phyloP scores from a whole-genome alignment of 2,329 filamentous ascomycete species.

The Aspergillus melleus region DNA sequence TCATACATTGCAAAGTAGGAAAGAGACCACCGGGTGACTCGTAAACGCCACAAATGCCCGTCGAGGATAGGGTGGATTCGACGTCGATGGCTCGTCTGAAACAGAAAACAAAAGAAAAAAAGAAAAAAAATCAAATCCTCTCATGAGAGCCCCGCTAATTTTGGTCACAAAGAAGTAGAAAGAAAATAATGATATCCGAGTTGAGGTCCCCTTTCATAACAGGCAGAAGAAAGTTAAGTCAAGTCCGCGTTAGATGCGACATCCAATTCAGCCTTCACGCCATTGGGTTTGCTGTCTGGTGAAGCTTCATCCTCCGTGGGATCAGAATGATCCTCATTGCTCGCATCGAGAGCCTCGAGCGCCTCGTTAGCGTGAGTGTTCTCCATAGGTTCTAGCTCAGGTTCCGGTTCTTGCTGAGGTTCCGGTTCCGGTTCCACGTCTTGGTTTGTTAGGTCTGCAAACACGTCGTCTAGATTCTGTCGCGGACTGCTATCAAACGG shows the following conservation, averaged over 20 bases:
- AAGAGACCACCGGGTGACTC: slow-evolving; percentile 12
- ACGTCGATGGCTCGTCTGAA: neutral
- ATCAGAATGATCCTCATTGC: slow-evolving; percentile 35
- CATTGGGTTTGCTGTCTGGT: slow-evolving; percentile 22
- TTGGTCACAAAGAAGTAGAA: neutral
- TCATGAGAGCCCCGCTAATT: slow-evolving; percentile 3
- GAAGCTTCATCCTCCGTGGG: slow-evolving; percentile 28
- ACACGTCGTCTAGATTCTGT: slow-evolving; percentile 45
- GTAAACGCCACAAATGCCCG: slow-evolving; percentile 13
- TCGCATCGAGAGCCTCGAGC: slow-evolving; percentile 44
- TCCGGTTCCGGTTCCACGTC: slow-evolving; percentile 39
- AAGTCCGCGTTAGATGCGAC: slow-evolving; percentile 9
- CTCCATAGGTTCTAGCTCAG: slow-evolving; percentile 36
- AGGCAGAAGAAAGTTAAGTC: neutral
- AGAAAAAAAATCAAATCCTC: slow-evolving; percentile 1
- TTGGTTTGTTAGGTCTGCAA: slow-evolving; percentile 49
- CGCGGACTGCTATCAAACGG: slow-evolving; percentile 43
- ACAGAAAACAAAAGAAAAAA: slow-evolving; percentile 2
- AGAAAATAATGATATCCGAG: neutral
- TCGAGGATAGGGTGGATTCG: neutral
- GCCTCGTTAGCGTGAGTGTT: slow-evolving; percentile 51
- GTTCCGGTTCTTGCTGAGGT: slow-evolving; percentile 29
- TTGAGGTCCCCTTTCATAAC: neutral
- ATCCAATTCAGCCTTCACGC: slow-evolving; percentile 19
- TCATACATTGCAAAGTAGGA: slow-evolving; percentile 16